phyloP scores from a whole-genome alignment of 192 early-diverging fungal genomes.

The Umbelopsis sp. region DNA sequence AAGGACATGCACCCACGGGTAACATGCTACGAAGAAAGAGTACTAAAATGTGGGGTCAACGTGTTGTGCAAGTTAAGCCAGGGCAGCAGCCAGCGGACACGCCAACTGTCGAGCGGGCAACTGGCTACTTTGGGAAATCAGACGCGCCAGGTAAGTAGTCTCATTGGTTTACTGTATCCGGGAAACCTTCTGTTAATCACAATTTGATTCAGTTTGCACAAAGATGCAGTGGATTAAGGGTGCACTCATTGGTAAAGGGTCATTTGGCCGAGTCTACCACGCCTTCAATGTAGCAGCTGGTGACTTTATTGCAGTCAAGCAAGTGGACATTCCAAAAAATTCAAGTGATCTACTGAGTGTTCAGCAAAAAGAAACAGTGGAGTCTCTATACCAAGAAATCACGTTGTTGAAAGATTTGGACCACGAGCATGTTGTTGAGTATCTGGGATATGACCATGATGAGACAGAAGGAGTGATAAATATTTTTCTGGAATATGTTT shows the following conservation, averaged over 20 bases:
- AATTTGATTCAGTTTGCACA: not conserved
- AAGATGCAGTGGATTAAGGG: conserved; percentile 76
- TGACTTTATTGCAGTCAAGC: conserved; percentile 87
- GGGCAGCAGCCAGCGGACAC: not conserved
- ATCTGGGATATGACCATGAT: conserved; percentile 69
- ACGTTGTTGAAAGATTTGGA: conserved; percentile 78
- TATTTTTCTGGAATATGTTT: conserved; percentile 98
- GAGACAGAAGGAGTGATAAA: conserved; percentile 67
- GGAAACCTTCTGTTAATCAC: not conserved
- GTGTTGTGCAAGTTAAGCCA: conserved; percentile 50
- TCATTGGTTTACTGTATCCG: too few species aligned
- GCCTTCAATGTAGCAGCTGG: conserved; percentile 77
- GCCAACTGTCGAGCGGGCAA: not conserved
- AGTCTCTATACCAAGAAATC: conserved; percentile 78
- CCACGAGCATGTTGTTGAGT: conserved; percentile 95
- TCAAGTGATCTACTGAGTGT: conserved; percentile 42
- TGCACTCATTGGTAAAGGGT: conserved; percentile 83
- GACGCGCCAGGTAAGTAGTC: not conserved
- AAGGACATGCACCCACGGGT: conserved; percentile 24
- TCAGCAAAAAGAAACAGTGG: conserved; percentile 51
- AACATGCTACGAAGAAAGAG: conserved; percentile 47
- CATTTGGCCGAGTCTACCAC: conserved; percentile 81
- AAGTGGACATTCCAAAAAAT: conserved; percentile 69
- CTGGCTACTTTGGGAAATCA: conserved; percentile 7
- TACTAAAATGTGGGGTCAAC: conserved; percentile 60